These are phyloP conservation scores for Globisporangium yorkense DNA, from an alignment of 352 stramenopile species.

Conservation along the genomic window DNA sequence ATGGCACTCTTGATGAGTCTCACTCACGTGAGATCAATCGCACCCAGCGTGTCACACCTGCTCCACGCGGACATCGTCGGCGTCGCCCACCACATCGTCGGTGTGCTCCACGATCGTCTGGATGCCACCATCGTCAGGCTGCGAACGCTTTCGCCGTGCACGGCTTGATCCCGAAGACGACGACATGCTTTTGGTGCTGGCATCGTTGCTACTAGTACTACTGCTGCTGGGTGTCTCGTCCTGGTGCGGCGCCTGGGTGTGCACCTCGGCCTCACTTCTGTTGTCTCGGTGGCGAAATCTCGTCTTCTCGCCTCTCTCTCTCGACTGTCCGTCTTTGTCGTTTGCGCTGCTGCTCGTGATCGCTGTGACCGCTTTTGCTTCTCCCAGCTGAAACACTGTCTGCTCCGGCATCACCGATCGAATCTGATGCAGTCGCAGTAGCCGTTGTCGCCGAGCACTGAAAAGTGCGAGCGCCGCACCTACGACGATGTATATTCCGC, in stretches of 20 bases:
- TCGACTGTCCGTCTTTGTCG: background rate
- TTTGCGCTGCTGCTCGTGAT: background rate
- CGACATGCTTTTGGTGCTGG: background rate
- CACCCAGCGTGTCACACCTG: background rate
- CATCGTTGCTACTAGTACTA: background rate
- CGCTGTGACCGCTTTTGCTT: background rate
- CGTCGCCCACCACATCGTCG: background rate
- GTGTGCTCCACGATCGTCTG: background rate
- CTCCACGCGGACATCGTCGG: background rate
- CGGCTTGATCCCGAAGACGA: too few species aligned
- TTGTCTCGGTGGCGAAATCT: background rate
- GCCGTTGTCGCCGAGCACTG: slow-evolving; percentile 10
- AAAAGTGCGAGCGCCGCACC: slow-evolving; percentile 12
- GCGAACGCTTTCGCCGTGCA: background rate
- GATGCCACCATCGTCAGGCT: background rate
- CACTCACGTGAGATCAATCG: too few species aligned
- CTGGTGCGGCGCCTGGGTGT: background rate
- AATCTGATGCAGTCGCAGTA: slow-evolving; percentile 14
- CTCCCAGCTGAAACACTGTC: background rate
- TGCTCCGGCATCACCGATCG: slow-evolving; percentile 19
- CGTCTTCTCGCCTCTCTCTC: background rate
- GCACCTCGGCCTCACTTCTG: background rate
- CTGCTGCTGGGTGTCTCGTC: background rate
- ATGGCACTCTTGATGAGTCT: too few species aligned
- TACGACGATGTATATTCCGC: slow-evolving; percentile 18